These are phyloP conservation scores for Salix suchowensis DNA, from an alignment of 345 rosid genomes.

Conservation along the genomic window DNA sequence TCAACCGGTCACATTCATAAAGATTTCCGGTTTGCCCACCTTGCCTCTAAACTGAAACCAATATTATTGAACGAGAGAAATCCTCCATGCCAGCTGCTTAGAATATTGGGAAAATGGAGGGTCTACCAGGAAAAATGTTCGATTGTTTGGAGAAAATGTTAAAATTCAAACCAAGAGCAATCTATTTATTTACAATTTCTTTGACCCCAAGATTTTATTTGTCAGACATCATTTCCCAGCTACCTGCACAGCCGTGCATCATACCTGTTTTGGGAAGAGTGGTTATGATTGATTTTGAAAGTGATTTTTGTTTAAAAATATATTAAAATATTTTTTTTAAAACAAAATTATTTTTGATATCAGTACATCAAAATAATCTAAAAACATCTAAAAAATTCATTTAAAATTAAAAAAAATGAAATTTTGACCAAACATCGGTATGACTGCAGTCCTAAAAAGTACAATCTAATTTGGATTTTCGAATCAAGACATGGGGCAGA, in stretches of 20 bases:
- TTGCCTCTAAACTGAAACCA: not conserved
- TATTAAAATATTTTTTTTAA: too few relatives aligned
- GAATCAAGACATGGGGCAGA: not conserved
- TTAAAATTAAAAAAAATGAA: too few relatives aligned
- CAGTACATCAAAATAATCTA: too few relatives aligned
- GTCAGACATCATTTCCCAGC: not conserved
- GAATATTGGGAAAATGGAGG: not conserved
- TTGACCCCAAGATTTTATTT: not conserved
- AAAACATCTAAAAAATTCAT: too few relatives aligned
- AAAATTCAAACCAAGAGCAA: not conserved
- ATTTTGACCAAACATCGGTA: too few relatives aligned
- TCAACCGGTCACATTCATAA: not conserved
- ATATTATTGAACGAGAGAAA: not conserved
- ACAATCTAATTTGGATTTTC: not conserved
- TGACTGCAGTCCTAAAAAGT: fast-evolving
- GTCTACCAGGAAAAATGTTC: not conserved
- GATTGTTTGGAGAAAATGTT: not conserved
- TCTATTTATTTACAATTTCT: not conserved
- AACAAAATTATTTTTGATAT: too few relatives aligned
- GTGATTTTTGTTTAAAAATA: too few relatives aligned
- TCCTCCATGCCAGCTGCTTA: not conserved
- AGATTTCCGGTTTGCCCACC: not conserved
- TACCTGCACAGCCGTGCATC: not conserved
- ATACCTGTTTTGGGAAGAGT: too few relatives aligned
- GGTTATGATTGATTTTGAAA: too few relatives aligned